These are phyloP conservation scores for Cryptococcus maquisensis DNA, from an alignment of 1,284 basidiomycete genomes.

Conservation along the genomic window DNA sequence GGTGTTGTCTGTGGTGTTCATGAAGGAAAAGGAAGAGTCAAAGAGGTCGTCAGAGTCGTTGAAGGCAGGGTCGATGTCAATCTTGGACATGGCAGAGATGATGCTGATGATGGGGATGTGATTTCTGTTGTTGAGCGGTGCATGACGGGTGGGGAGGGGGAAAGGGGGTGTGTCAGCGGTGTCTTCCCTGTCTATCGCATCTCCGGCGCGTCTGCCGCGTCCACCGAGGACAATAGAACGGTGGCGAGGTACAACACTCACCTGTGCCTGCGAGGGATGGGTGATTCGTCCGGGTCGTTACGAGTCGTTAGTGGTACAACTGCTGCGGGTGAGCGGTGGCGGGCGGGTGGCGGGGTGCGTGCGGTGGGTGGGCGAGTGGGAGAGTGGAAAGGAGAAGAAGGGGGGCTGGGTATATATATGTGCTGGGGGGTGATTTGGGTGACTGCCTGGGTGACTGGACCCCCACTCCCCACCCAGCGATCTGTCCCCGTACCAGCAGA, in stretches of 20 bases:
- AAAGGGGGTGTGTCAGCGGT: not conserved
- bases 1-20: slow-evolving; percentile 4
- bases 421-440: too few relatives aligned
- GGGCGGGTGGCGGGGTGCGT: too few relatives aligned
- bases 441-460: too few relatives aligned
- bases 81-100: not conserved
- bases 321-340: not conserved
- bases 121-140: not conserved
- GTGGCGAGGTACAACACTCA: not conserved
- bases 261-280: not conserved
- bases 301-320: not conserved
- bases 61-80: not conserved
- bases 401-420: too few relatives aligned
- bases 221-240: not conserved
- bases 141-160: not conserved
- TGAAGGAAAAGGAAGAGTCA: slow-evolving; percentile 15
- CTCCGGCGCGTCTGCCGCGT: not conserved
- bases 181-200: not conserved
- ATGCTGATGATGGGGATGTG: not conserved
- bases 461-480: too few relatives aligned
- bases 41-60: slow-evolving; percentile 15
- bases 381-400: too few relatives aligned
- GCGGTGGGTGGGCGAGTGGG: too few relatives aligned
- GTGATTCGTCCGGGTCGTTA: not conserved
- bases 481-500: too few relatives aligned